Conservation (phyloP, 2,329 filamentous ascomycete species). For the Hypomyces rosellus region DNA sequence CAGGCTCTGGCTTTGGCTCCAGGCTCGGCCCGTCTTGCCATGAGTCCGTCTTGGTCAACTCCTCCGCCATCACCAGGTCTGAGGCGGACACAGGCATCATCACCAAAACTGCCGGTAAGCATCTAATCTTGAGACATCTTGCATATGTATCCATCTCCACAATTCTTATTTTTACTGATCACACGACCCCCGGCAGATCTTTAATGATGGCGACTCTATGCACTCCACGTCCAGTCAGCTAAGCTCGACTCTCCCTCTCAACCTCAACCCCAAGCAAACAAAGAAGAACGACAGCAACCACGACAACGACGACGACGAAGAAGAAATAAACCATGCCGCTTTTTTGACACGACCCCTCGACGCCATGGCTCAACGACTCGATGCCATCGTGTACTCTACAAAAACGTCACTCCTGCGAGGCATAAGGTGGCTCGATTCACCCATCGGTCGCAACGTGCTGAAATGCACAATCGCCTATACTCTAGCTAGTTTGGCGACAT, state of each 20-base stretch:
- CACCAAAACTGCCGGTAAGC: background rate
- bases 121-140: background rate
- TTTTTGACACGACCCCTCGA: slow-evolving; percentile 3
- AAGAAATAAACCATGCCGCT: slow-evolving; percentile 1
- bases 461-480: slow-evolving; percentile 86
- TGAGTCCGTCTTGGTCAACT: background rate
- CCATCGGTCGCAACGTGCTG: slow-evolving; percentile 66
- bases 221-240: no score
- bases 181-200: no score
- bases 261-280: no score
- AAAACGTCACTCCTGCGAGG: slow-evolving; percentile 6
- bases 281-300: background rate
- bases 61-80: background rate
- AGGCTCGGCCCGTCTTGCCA: background rate
- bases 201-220: no score
- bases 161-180: no score
- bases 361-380: slow-evolving; percentile 1
- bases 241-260: no score
- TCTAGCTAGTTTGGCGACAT: slow-evolving; percentile 74
- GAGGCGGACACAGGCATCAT: background rate
- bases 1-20: background rate
- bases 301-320: background rate
- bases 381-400: slow-evolving; percentile 4
- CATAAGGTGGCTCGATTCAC: slow-evolving; percentile 53
- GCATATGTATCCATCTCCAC: background rate